Evolutionary conservation across 2,329 filamentous ascomycete genomes (phyloP).

Genomic region (Pseudocercospora vitis): DNA sequence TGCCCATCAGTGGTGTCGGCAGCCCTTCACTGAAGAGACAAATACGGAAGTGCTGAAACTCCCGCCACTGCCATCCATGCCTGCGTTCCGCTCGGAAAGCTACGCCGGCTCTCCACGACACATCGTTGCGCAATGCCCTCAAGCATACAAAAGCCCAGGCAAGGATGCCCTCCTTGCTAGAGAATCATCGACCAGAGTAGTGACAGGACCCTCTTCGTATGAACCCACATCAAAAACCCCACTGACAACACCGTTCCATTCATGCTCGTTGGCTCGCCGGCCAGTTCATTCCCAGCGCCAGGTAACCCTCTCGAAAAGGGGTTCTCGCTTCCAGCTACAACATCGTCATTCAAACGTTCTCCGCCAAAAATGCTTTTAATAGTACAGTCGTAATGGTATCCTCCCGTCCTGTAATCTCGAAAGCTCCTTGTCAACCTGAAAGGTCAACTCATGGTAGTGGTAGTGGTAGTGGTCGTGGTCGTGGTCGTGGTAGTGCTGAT

Average conservation of each 20-base stretch:
- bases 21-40: too few species aligned
- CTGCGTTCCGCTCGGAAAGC: neutral
- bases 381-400: slow-evolving; percentile 22
- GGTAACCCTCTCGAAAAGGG: slow-evolving; percentile 4
- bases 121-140: too few species aligned
- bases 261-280: slow-evolving; percentile 23
- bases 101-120: neutral
- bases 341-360: slow-evolving; percentile 22
- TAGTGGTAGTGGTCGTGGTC: slow-evolving; percentile 7
- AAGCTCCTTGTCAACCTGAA: slow-evolving; percentile 12
- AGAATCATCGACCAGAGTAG: slow-evolving; percentile 22
- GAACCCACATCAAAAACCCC: neutral
- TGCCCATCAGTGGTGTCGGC: too few species aligned
- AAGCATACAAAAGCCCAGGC: too few species aligned
- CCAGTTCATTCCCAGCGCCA: slow-evolving; percentile 17
- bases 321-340: slow-evolving; percentile 13
- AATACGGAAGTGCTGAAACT: slow-evolving; percentile 14
- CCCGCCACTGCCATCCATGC: slow-evolving; percentile 11
- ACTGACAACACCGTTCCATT: slow-evolving; percentile 17
- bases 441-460: neutral
- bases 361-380: slow-evolving; percentile 29
- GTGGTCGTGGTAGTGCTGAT: neutral
- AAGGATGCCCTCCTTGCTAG: slow-evolving; percentile 12
- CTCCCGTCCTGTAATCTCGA: slow-evolving; percentile 20
- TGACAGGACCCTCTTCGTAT: slow-evolving; percentile 16